A percentile compares a stretch with the other conserved stretches of the same genome.
phyloP scores from a whole-genome alignment of 768 basidiomycete genomes.

The Dictyophora rubrovolvata region DNA sequence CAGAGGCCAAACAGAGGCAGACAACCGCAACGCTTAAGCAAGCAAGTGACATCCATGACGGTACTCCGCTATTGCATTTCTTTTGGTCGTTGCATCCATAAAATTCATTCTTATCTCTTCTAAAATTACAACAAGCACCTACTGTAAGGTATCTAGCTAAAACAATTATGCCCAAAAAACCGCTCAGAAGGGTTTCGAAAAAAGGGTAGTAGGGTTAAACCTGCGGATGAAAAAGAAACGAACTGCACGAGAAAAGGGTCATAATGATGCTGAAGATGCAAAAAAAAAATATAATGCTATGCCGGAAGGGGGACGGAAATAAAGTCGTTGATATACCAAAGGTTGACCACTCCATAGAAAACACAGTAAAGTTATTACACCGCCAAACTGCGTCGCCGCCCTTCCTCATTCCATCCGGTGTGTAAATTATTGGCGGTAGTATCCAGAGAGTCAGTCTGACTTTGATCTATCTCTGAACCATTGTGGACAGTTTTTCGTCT shows the following conservation, averaged over 20 bases:
- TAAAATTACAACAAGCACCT: neutral
- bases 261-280: no score
- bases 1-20: no score
- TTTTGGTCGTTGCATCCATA: neutral
- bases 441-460: slow-evolving; percentile 1
- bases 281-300: no score
- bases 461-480: slow-evolving; percentile 31
- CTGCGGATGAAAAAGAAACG: no score
- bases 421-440: no score
- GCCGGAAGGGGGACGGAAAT: neutral
- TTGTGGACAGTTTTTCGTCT: slow-evolving; percentile 26
- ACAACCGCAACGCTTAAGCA: no score
- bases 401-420: neutral
- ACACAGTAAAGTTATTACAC: neutral
- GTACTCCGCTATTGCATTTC: no score
- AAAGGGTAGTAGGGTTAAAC: neutral
- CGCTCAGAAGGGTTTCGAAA: neutral
- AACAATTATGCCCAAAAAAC: neutral
- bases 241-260: no score
- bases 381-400: neutral
- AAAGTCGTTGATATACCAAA: neutral
- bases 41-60: no score
- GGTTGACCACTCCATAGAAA: neutral
- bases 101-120: slow-evolving; percentile 10
- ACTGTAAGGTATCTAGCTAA: neutral